Conservation (phyloP, 331 rosid genomes). For the Acacia pycnantha region DNA sequence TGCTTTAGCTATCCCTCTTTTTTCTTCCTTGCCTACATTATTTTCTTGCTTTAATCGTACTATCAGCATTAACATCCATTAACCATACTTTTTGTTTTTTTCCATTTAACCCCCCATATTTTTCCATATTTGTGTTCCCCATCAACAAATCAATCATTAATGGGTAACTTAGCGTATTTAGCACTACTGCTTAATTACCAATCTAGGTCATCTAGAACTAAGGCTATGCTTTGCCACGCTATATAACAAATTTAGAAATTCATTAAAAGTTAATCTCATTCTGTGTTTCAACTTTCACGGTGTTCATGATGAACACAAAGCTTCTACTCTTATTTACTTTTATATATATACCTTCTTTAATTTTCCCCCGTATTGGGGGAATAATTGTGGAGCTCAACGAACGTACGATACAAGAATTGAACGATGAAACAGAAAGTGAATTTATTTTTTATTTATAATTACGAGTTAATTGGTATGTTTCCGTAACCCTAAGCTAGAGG, state of each 20-base stretch:
- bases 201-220: slow-evolving; percentile 33
- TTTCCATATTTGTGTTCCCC: slow-evolving; percentile 51
- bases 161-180: slow-evolving; percentile 54
- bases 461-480: slow-evolving; percentile 4
- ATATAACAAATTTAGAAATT: slow-evolving; percentile 29
- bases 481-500: slow-evolving; percentile 2
- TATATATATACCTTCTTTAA: background rate
- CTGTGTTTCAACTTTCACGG: background rate
- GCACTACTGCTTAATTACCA: slow-evolving; percentile 43
- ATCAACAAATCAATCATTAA: slow-evolving; percentile 74
- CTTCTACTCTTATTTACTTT: slow-evolving; percentile 17
- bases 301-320: background rate
- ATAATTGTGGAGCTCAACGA: background rate
- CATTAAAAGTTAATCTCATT: background rate
- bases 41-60: slow-evolving; percentile 88
- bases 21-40: slow-evolving; percentile 63
- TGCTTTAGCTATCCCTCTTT: slow-evolving; percentile 65
- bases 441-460: background rate
- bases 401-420: background rate
- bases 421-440: background rate
- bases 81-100: slow-evolving; percentile 39
- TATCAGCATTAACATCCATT: slow-evolving; percentile 43
- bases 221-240: slow-evolving; percentile 31
- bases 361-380: background rate
- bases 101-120: background rate